Conservation (phyloP, 768 basidiomycete genomes). For the Hortiboletus flavorubellus region DNA sequence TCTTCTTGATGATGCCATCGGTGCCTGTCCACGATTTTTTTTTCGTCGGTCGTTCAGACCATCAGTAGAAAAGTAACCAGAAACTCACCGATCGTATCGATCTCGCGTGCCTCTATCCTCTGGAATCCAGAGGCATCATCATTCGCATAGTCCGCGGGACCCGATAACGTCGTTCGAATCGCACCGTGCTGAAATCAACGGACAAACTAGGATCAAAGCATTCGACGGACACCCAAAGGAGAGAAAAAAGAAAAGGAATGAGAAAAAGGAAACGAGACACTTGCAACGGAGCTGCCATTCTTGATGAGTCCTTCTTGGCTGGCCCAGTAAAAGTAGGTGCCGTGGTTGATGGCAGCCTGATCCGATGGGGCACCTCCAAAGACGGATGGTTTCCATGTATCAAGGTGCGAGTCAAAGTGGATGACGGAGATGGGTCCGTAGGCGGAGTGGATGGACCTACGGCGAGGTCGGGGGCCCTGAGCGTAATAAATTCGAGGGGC, state of each 20-base stretch:
- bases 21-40: slow-evolving; percentile 42
- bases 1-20: slow-evolving; percentile 75
- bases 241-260: slow-evolving; percentile 13
- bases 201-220: slow-evolving; percentile 74
- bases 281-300: slow-evolving; percentile 81
- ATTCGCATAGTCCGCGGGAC: slow-evolving; percentile 71
- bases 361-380: slow-evolving; percentile 72
- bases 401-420: slow-evolving; percentile 85
- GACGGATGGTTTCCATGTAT: slow-evolving; percentile 74
- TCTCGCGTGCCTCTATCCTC: slow-evolving; percentile 79
- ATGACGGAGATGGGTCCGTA: slow-evolving; percentile 82
- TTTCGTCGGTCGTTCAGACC: not conserved
- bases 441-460: slow-evolving; percentile 68
- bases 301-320: slow-evolving; percentile 76
- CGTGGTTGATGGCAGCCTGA: slow-evolving; percentile 78
- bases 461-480: not conserved
- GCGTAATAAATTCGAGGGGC: not conserved
- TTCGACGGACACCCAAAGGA: slow-evolving; percentile 23
- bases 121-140: slow-evolving; percentile 80
- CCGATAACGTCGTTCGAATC: slow-evolving; percentile 79
- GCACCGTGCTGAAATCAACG: slow-evolving; percentile 69
- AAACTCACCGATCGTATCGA: slow-evolving; percentile 68
- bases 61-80: not conserved
- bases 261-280: slow-evolving; percentile 41
- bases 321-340: slow-evolving; percentile 90